Percentiles rank a stretch among this genome's conserved stretches.
These are phyloP conservation scores for Solanum tacnaense DNA, from an alignment of 257 asterid species.

Conservation along the genomic window DNA sequence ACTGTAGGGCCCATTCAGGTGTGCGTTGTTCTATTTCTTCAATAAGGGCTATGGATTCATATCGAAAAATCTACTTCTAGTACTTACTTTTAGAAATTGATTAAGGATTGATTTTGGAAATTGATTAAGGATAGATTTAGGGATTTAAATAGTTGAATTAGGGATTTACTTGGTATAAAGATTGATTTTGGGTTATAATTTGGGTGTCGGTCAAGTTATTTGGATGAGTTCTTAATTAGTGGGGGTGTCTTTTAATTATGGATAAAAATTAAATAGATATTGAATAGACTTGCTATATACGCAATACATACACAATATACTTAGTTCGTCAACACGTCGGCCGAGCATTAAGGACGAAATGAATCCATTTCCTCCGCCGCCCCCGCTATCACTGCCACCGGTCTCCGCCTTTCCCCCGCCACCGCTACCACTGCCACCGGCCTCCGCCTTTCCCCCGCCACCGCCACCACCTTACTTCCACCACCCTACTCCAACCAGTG, in stretches of 20 bases:
- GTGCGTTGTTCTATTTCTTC: too few relatives aligned
- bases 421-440: background rate
- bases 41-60: background rate
- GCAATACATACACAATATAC: background rate
- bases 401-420: background rate
- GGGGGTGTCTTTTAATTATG: too few relatives aligned
- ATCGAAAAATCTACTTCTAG: background rate
- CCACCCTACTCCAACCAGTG: slow-evolving; percentile 9
- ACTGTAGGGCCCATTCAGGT: background rate
- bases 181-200: background rate
- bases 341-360: background rate
- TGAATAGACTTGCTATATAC: background rate
- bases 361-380: background rate
- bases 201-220: background rate
- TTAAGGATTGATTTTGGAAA: too few relatives aligned
- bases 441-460: background rate
- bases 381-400: background rate
- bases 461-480: background rate
- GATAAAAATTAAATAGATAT: too few relatives aligned
- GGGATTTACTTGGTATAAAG: background rate
- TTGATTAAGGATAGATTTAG: too few relatives aligned
- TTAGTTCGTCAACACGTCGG: background rate
- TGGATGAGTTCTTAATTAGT: background rate
- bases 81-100: background rate
- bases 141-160: too few relatives aligned